These are phyloP conservation scores for Fusarium compactum DNA, from an alignment of 2,329 filamentous ascomycete genomes.

Conservation along the genomic window DNA sequence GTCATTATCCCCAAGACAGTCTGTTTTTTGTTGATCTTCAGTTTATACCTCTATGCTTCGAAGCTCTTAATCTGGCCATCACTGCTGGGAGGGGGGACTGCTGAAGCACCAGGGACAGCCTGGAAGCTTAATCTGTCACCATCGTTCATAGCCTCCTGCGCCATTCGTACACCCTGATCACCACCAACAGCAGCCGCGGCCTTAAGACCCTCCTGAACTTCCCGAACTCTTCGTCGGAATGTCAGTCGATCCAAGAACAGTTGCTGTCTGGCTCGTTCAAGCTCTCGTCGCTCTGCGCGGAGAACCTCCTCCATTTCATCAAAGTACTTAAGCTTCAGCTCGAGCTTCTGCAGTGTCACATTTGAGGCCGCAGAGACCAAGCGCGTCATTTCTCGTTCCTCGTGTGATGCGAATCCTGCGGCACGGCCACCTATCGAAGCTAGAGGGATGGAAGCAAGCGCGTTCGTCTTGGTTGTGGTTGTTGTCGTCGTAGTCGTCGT, in stretches of 20 bases:
- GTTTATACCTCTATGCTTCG: conserved; percentile 58
- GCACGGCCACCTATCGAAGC: conserved; percentile 88
- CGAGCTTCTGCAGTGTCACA: conserved; percentile 92
- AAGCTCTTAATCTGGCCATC: conserved; percentile 69
- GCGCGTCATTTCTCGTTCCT: conserved; percentile 96
- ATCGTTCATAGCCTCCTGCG: conserved; percentile 61
- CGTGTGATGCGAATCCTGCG: conserved; percentile 90
- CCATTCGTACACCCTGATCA: conserved; percentile 62
- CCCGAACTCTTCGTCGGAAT: conserved; percentile 87
- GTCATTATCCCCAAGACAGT: conserved; percentile 18
- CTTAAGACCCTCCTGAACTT: conserved; percentile 82
- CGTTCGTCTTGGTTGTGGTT: conserved; percentile 59
- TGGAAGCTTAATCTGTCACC: conserved; percentile 68
- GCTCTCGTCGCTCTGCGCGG: conserved; percentile 89
- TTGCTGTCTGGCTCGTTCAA: conserved; percentile 92
- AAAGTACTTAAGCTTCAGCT: conserved; percentile 96
- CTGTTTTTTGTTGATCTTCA: not conserved
- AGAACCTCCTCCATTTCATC: conserved; percentile 94
- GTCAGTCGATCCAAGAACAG: conserved; percentile 91
- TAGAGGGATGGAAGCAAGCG: conserved; percentile 82
- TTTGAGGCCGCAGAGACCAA: conserved; percentile 94
- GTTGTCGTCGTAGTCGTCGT: conserved; percentile 65
- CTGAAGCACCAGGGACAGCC: conserved; percentile 55
- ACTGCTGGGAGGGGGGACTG: conserved; percentile 67
- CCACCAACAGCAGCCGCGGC: conserved; percentile 62